Conservation (phyloP, 2,329 filamentous ascomycete species). For the Colletotrichum sp. region DNA sequence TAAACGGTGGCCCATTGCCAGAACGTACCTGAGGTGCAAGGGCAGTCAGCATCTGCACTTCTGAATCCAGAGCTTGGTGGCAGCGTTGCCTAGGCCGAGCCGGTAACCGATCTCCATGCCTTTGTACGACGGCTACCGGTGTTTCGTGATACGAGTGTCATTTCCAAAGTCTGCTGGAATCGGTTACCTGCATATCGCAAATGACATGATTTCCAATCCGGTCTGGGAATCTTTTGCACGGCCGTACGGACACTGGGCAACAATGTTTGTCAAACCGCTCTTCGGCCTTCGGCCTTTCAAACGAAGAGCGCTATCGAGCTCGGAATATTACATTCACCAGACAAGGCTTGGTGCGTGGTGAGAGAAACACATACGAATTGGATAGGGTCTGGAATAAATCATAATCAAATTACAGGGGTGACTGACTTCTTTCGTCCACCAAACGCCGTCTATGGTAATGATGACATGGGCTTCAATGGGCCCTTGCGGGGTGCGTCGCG, state of each 20-base stretch:
- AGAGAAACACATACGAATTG: neutral
- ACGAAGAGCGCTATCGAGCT: neutral
- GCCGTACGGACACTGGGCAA: neutral
- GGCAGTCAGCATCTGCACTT: neutral
- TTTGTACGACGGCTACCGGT: neutral
- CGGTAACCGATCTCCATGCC: neutral
- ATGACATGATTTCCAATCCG: neutral
- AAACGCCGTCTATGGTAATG: slow-evolving; percentile 22
- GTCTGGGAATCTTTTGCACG: neutral
- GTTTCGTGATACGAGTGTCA: neutral
- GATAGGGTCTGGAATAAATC: neutral
- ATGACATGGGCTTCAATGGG: slow-evolving; percentile 45
- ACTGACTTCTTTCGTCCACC: slow-evolving; percentile 1
- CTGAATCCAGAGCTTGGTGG: neutral
- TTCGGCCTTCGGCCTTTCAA: neutral
- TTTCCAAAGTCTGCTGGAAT: neutral
- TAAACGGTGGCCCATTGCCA: neutral
- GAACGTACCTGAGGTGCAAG: neutral
- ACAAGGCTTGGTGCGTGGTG: neutral
- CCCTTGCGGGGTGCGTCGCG: slow-evolving; percentile 70
- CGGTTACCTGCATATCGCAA: neutral
- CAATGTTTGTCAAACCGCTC: neutral
- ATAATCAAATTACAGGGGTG: slow-evolving; percentile 3
- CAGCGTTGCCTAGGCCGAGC: neutral
- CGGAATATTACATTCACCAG: neutral